Evolutionary conservation across 352 stramenopile genomes (phyloP), one percentile per base, ranked within the genome.

Genomic region (Thalassiosira pacifica): DNA sequence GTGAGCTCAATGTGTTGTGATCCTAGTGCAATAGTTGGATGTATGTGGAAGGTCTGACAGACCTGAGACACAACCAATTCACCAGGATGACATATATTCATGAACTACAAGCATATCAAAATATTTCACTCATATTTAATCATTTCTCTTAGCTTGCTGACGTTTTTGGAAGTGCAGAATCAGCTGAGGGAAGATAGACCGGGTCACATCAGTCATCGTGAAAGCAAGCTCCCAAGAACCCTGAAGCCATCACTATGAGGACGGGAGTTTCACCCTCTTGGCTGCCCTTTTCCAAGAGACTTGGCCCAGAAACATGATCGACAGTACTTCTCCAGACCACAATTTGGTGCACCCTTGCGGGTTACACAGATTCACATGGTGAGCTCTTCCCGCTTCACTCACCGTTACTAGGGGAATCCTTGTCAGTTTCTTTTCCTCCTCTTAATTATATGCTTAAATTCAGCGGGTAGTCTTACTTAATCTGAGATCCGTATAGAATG

Each of bases 351-450:
- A 86, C 73, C 72, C 13, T 67, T 53, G 42, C 78, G 59, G 55
- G 76, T 77, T 85, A 74, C 83, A 79, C 65, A 88, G 82, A 93
- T 94, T 94, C 89, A 91, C 88, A 95, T 88, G 72, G 72, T 96
- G 93, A 91, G 90, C 90, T 95, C 66, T 87, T 96, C 92, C 93
- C 85, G 85, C 86, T 96, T 96, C 93, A 94, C 82, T 96, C 91
- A 89, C 93, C 92, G 65, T 95, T 96, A 96, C 93, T 96, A 76
- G 82, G 88, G 92, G 93, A 96, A 96, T 96, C 91, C 91, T 94
- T 79, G 91, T 96, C 96, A 95, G 86, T 96, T 96, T 96, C 84
- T 96, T 95, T 93, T 95, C 88, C 88, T 95, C 86, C 86, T 74
- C 92, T 94, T 93, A 96, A 80, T 93, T 87, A 92, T 94, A 94